A percentile compares a stretch with the other conserved stretches of the same genome.
These are phyloP conservation scores for Puya raimondii DNA, from an alignment of 176 grass and related monocot genomes.

Conservation along the genomic window DNA sequence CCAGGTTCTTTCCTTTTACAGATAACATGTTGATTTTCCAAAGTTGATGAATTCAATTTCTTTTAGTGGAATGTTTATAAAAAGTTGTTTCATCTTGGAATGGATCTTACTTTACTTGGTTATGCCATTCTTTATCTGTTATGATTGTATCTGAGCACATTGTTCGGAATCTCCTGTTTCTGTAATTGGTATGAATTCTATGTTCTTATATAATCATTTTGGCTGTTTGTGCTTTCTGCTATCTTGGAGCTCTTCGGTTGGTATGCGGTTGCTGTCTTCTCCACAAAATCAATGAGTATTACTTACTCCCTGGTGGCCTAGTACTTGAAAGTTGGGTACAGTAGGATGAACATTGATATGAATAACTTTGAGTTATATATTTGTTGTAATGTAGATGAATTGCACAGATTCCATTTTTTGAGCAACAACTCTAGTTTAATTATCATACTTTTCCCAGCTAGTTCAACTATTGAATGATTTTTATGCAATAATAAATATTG, in stretches of 20 bases:
- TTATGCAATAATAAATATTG: neutral
- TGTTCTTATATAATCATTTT: neutral
- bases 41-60: conserved; percentile 2
- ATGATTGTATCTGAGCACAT: neutral
- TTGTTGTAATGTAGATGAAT: too few species aligned
- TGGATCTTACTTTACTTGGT: neutral
- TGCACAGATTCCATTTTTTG: too few species aligned
- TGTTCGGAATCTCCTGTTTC: neutral
- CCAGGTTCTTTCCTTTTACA: neutral
- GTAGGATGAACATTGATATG: too few species aligned
- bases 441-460: neutral
- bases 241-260: neutral
- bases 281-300: too few species aligned
- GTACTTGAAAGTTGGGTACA: too few species aligned
- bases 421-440: too few species aligned
- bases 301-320: too few species aligned
- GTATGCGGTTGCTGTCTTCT: neutral
- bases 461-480: neutral
- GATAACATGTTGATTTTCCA: neutral
- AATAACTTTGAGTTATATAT: too few species aligned
- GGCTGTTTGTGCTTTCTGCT: neutral
- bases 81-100: neutral
- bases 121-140: neutral
- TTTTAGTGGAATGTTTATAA: neutral
- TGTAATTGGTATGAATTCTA: neutral